These are phyloP conservation scores for Phascolomyces articulosus DNA, from an alignment of 371 early-diverging fungal species.

Conservation along the genomic window DNA sequence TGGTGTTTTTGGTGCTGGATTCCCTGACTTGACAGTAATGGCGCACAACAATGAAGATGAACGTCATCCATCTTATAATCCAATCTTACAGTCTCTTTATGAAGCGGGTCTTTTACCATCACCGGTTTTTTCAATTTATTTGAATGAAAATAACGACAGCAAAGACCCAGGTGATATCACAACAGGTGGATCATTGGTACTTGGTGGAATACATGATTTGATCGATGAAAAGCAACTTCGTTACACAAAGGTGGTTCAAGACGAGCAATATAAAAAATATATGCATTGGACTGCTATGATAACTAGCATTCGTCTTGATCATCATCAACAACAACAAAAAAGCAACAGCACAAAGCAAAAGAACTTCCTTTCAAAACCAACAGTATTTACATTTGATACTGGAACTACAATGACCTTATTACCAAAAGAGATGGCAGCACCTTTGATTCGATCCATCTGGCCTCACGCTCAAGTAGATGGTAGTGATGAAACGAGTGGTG, in stretches of 20 bases:
- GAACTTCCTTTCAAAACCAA: not conserved
- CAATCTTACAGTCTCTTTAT: slow-evolving; percentile 8
- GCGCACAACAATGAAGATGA: not conserved
- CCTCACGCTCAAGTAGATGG: not conserved
- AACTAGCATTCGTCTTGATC: not conserved
- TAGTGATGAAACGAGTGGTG: not conserved
- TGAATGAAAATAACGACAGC: not conserved
- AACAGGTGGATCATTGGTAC: not conserved
- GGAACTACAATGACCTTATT: not conserved
- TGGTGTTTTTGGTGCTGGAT: slow-evolving; percentile 23
- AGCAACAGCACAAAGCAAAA: not conserved
- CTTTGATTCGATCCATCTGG: not conserved
- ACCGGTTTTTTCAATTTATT: slow-evolving; percentile 8
- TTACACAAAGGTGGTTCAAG: not conserved
- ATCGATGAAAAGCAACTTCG: not conserved
- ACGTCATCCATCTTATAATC: not conserved
- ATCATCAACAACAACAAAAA: not conserved
- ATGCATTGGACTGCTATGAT: not conserved
- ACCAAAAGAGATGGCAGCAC: not conserved
- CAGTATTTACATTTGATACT: not conserved
- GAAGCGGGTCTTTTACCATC: not conserved
- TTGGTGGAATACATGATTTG: not conserved
- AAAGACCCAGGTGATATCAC: no score
- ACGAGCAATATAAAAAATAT: not conserved
- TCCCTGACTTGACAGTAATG: slow-evolving; percentile 9